Evolutionary conservation across 129 eudicot species (phyloP), one percentile per base, ranked within the genome.

Genomic region (Dittrichia graveolens): DNA sequence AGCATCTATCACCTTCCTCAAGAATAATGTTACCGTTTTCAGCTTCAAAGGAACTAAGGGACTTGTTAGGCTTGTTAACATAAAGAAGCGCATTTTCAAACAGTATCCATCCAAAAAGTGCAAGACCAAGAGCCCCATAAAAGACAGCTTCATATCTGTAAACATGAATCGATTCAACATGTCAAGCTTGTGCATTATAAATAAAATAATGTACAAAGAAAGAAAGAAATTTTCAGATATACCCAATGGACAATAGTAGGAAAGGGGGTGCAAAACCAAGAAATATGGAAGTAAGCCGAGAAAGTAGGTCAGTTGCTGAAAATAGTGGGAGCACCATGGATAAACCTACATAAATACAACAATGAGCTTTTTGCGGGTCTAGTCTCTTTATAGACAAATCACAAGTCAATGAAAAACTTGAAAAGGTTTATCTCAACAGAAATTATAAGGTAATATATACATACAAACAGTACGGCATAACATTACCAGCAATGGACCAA

Each of bases 241-340:
- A 94, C 98, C 98, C 98, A 8, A 94, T 94, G 38, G 98, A 94
- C 31, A 94, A 84, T 49, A 94, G 85, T 49, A 94, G 83, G 57
- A 90, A 94, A n/a, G 98, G 83, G 6, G 98, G 97, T 74, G 98
- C 98, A 81, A 94, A 90, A 75, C 98, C 98, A 41, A 94, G 95
- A 74, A 82, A 94, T 64, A 94, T 87, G 74, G 98, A 90, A 79
- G 83, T 84, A 14, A 94, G 84, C 55, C 98, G 82, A 40, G 97
- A 88, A 86, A 94, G 82, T 62, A 94, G 81, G 70, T 91, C 83
- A 35, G 89, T 85, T 47, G 91, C 79, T 42, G 98, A 94, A 75
- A 90, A 94, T 55, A 94, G 85, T 43, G 98, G 98, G 68, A 94
- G 96, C 50, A 85, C 83, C 86, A 88, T 74, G 3, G 98, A 90